Base-by-base conservation (phyloP, 2,329 filamentous ascomycete genomes). In the Fusarium sulawesiense region DNA sequence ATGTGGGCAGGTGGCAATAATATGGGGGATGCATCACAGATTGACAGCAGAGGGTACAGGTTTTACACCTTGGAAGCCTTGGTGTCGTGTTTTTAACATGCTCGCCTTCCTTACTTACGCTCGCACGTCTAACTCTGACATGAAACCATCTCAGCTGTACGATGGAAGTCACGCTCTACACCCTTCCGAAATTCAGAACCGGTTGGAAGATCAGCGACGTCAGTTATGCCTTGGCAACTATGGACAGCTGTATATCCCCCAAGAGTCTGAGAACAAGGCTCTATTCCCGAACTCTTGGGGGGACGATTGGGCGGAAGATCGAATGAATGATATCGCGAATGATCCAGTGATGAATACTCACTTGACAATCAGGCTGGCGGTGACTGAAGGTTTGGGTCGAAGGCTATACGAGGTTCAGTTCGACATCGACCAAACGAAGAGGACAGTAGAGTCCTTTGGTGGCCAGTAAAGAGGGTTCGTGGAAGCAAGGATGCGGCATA, bases 11-110 rank as follows among this genome's bases (percentile, higher is more conserved):
- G 53, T 64, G 3, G 70, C 48, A 18, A 63, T 75, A 13, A 45
- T 71, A 47, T 75, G 73, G 73, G 73, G 73, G 7, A 56, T 71
- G 18, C 69, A 75, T 13, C 56, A 60, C 13, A 5, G 54, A 16
- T 9, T 34, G 14, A 20, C 12, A 5, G 3, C 13, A 23, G 30
- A 6, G 1, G 12, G 18, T 1, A 12, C 14, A 23, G 12, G 56
- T 12, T 12, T 21, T 6, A 20, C 29, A 8, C 37, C 55, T 7
- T 71, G 56, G 60, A 56, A 42, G 13, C 54, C 60, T 9, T 75
- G 73, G 73, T 74, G 73, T 12, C 71, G 73, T 14, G 51, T 66
- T 7, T 75, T 75, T 42, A 40, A 65, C 27, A 57, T 57, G 55
- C 3, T 42, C 7, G 32, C 29, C 3, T 72, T 75, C 23, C 49